A percentile compares a stretch with the other conserved stretches of the same genome.
Evolutionary conservation across 805 yeast species (phyloP).

Genomic region (Starmerella vaccinii): DNA sequence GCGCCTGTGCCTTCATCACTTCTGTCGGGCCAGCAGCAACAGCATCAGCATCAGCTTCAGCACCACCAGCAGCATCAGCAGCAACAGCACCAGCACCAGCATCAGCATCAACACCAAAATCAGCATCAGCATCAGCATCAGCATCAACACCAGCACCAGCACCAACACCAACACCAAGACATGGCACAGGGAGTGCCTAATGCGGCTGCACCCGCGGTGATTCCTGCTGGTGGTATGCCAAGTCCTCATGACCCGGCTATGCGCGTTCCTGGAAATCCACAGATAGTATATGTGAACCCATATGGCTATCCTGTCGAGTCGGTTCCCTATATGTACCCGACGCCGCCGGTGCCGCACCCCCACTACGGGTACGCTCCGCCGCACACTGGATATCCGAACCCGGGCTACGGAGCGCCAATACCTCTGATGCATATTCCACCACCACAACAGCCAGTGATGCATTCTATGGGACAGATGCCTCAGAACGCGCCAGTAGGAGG

Average conservation of each 20-base stretch:
- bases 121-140: neutral
- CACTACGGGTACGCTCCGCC: conserved; percentile 3
- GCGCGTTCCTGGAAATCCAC: neutral
- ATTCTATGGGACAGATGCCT: neutral
- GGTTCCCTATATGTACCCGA: neutral
- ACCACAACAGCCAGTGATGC: neutral
- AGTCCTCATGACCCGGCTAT: neutral
- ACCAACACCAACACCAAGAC: neutral
- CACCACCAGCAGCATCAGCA: neutral
- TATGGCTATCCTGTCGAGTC: neutral
- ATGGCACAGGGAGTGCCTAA: neutral
- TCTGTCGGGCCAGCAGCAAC: neutral
- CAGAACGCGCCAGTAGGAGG: neutral
- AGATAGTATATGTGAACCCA: neutral
- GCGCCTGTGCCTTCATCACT: neutral
- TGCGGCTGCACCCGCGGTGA: neutral
- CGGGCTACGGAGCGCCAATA: neutral
- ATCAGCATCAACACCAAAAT: neutral
- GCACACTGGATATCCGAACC: neutral
- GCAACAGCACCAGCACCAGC: neutral
- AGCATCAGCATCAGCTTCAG: conserved; percentile 1
- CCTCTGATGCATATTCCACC: neutral
- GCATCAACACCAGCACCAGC: neutral
- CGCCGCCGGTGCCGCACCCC: neutral
- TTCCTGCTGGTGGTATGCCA: neutral